Conservation (phyloP, 140 eudicot genomes). For the Senecio squalidus region DNA sequence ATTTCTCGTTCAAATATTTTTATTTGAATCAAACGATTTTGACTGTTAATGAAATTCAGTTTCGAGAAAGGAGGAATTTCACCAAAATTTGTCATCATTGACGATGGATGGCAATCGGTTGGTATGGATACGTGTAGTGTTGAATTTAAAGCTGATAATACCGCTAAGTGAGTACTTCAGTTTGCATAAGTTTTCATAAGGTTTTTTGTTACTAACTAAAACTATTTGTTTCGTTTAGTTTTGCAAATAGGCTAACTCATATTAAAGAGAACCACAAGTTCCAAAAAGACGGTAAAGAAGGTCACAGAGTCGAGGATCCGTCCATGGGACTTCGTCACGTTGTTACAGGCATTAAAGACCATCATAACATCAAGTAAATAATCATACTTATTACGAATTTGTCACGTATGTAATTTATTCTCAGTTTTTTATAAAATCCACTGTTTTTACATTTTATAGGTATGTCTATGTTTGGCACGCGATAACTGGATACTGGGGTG, state of each 20-base stretch:
- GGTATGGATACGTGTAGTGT: constrained; percentile 61
- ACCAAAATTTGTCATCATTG: constrained; percentile 87
- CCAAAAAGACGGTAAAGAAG: constrained; percentile 79
- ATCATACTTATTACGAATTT: no score
- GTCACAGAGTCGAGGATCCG: constrained; percentile 70
- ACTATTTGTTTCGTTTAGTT: constrained; percentile 38
- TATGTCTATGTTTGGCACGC: constrained; percentile 98
- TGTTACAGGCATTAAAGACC: constrained; percentile 63
- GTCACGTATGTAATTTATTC: no score
- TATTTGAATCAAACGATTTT: background rate
- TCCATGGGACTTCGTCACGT: constrained; percentile 61
- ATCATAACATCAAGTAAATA: constrained; percentile 51
- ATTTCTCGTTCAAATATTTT: background rate
- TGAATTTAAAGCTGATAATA: constrained; percentile 50
- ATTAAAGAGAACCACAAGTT: constrained; percentile 92
- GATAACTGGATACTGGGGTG: constrained; percentile 88
- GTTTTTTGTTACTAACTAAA: constrained; percentile 8
- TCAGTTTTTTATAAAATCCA: no score
- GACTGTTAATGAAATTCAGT: constrained; percentile 36
- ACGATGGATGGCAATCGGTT: constrained; percentile 97
- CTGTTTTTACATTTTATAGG: no score
- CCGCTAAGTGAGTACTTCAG: constrained; percentile 58
- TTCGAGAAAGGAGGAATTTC: constrained; percentile 74
- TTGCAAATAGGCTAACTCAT: constrained; percentile 68
- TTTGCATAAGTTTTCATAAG: background rate